Base-by-base conservation (phyloP, 129 eudicot species). In the Cynara cardunculus region DNA sequence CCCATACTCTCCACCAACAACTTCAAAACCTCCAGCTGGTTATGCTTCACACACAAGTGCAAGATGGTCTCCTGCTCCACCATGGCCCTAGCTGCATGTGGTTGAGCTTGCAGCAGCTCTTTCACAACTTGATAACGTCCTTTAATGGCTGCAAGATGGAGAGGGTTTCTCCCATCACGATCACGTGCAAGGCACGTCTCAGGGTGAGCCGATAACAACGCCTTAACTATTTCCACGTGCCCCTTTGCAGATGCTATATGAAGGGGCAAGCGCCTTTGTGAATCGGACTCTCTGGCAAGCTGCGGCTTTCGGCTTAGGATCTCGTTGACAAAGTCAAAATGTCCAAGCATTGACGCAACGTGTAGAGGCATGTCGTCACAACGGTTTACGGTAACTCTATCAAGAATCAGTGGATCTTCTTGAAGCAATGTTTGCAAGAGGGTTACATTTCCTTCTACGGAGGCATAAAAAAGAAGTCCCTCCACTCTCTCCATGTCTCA, bases 231-330 rank as follows among this genome's bases (percentile, higher is more conserved):
- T 3, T 75, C 87, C 11, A 62, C 61, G 31, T 84, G 65, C 14
- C 95, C 92, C 35, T 90, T 88, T 0, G 87, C 85, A 0, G 92
- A 86, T 25, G 95, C 90, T 76, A 86, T 3, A 76, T 90, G 95
- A 78, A 90, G 90, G 0, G 95, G 79, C 68, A 86, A 39, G 0
- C 73, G 76, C 25, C 46, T 72, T 24, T 19, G 78, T 66, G 87
- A 89, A 72, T 90, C 89, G 1, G 76, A 34, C 62, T 84, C 87
- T 3, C 3, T 46, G 5, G 85, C 84, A 11, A 91, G 80, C 16
- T 83, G 39, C 2, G 90, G 91, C 12, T 85, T 85, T 61, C 66
- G 78, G 2, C 0, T 28, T 19, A 91, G 3, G 25, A 91, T 70
- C 32, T 83, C 72, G 0, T 31, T 75, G 1, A 80, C 82, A 28